Evolutionary conservation across 371 early-diverging fungal genomes (phyloP), one percentile per base, ranked within the genome.

Genomic region (Quaeritorhiza haematococci): DNA sequence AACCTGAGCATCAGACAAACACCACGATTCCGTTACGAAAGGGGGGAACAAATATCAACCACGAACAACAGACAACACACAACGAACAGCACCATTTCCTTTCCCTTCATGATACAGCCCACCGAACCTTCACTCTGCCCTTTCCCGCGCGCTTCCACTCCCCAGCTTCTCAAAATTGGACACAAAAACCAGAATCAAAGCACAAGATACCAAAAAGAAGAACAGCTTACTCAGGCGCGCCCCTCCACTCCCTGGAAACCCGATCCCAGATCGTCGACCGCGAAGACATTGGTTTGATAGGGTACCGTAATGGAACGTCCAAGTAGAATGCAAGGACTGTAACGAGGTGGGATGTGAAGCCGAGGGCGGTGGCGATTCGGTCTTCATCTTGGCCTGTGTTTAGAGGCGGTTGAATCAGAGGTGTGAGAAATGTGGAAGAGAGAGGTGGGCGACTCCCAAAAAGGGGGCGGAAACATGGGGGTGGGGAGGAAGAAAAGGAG

Each of bases 251-350:
- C 43, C 55, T 34, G 6, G 53, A 59, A n/a, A 91, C 77, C 10
- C 80, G 74, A 58, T 91, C 92, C 19, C 65, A 47, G 28, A 92
- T 81, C 30, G 73, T 75, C n/a, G 90, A 83, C 26, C 87, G 73
- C 0, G 89, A 88, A 0, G 89, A 85, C 87, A 87, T 89, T 0
- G 85, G 83, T 3, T 68, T 78, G 8, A 88, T 80, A 3, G 88
- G 89, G 61, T 90, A 92, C 56, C 89, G 71, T 29, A 90, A 56
- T 0, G 89, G 88, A 17, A 89, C 74, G 27, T 76, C 78, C 19
- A 90, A 73, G 49, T 89, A 90, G 62, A 72, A 80, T 0, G 90
- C 86, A 33, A 92, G 56, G 80, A 90, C 80, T 35, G 70, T 68
- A 0, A 88, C 80, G 3, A 88, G 67, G 62, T 92, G 90, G 33